Conservation (phyloP, 2,329 filamentous ascomycete species). For the Huntiella omanensis region DNA sequence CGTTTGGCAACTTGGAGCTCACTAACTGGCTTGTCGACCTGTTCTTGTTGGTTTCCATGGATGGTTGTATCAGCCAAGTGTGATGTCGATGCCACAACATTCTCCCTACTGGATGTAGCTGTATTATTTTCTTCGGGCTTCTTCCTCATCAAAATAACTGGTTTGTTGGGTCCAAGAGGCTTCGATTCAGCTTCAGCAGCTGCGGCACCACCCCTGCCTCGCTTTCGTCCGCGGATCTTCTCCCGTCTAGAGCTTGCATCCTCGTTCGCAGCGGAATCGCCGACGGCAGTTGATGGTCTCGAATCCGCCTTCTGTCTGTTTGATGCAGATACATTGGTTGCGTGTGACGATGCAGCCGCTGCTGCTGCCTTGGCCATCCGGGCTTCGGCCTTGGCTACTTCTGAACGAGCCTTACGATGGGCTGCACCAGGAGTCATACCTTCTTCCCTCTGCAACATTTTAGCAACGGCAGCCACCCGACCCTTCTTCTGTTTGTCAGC, state of each 20-base stretch:
- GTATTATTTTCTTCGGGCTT: slow-evolving; percentile 16
- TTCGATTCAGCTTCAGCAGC: slow-evolving; percentile 8
- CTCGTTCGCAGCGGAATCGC: slow-evolving; percentile 6
- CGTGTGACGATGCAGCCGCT: slow-evolving; percentile 11
- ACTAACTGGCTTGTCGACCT: no score
- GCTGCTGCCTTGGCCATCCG: slow-evolving; percentile 21
- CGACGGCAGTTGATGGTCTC: neutral
- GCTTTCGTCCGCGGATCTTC: slow-evolving; percentile 14
- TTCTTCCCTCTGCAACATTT: slow-evolving; percentile 46
- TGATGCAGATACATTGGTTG: neutral
- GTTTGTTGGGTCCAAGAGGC: slow-evolving; percentile 14
- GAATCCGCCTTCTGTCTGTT: slow-evolving; percentile 2
- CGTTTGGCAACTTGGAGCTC: no score
- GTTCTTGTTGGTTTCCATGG: no score
- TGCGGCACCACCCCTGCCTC: slow-evolving; percentile 23
- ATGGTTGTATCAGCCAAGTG: no score
- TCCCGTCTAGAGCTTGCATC: slow-evolving; percentile 2
- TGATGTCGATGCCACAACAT: no score
- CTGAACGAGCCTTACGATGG: slow-evolving; percentile 39
- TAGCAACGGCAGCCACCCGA: slow-evolving; percentile 43
- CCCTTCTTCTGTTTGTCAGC: slow-evolving; percentile 36
- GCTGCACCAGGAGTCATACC: slow-evolving; percentile 45
- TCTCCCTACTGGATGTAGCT: neutral
- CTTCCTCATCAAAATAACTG: slow-evolving; percentile 25
- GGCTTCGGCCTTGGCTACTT: slow-evolving; percentile 36